Conservation (phyloP, 441 rosid species). For the Erodium chrysanthum region DNA sequence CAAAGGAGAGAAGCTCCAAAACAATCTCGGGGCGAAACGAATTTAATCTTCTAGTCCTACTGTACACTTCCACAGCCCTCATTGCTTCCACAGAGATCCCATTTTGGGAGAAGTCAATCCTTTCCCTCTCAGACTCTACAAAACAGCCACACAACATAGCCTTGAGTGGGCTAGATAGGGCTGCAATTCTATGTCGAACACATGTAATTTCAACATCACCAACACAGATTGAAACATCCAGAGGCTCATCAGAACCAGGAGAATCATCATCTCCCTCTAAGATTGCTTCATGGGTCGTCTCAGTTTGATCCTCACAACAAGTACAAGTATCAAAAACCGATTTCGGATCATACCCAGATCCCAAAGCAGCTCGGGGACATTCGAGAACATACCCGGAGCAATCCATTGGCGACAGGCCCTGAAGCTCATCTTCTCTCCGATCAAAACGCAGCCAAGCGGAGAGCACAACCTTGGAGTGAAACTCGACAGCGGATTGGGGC, state of each 20-base stretch:
- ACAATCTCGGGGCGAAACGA: constrained; percentile 40
- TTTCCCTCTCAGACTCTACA: constrained; percentile 51
- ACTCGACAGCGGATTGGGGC: constrained; percentile 64
- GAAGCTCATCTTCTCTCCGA: constrained; percentile 86
- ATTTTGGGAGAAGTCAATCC: constrained; percentile 54
- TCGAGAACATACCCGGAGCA: constrained; percentile 73
- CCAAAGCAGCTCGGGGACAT: constrained; percentile 71
- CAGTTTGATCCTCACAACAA: constrained; percentile 34
- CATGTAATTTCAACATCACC: constrained; percentile 78
- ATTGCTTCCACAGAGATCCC: constrained; percentile 62
- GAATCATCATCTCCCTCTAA: background rate
- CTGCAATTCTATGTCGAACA: constrained; percentile 53
- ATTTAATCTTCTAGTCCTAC: constrained; percentile 51
- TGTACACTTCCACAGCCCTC: constrained; percentile 63
- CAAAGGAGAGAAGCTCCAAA: constrained; percentile 74
- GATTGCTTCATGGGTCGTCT: constrained; percentile 43
- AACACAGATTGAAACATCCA: constrained; percentile 65
- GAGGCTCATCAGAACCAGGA: constrained; percentile 35
- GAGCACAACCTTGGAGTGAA: constrained; percentile 62
- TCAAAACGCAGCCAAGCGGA: constrained; percentile 80
- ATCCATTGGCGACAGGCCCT: constrained; percentile 63
- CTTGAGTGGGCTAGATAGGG: constrained; percentile 60
- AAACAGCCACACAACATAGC: constrained; percentile 77
- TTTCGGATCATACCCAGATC: constrained; percentile 62
- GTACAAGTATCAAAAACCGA: constrained; percentile 50